Base-by-base conservation (phyloP, 2,329 filamentous ascomycete genomes). In the Aureobasidium musti region DNA sequence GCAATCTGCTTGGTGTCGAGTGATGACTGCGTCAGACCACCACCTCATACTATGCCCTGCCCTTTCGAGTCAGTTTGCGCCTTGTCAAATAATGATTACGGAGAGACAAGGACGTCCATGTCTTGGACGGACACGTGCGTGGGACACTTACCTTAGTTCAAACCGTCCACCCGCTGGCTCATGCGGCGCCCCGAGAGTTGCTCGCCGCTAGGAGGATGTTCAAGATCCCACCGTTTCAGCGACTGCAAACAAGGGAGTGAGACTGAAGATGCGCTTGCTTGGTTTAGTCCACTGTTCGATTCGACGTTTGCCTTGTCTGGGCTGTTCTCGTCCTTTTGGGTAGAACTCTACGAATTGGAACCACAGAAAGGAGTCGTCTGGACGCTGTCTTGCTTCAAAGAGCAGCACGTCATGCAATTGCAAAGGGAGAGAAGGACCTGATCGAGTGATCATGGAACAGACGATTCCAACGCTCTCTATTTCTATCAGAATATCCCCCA, bases 141-240 rank as follows among this genome's bases (percentile, higher is more conserved):
- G 59, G 59, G 45, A 63, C 59, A 63, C 59, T 63, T 63, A 35
- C 59, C 43, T 63, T 63, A 63, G 59, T 41, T 19, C 33, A 63
- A 52, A 63, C 59, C 45, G 45, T 63, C 45, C 59, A 14, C 33
- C 59, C 59, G 57, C 41, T 61, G 57, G 57, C 57, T 61, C 57
- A 47, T 61, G 57, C 57, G 41, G 57, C 57, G 57, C 57, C n/a
- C 57, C 41, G 28, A 61, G 43, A 43, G 49, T 43, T 49, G 37
- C 23, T 41, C 35, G n/a, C 57, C 41, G 57, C 41, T 61, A 47
- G 28, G 57, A 61, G 28, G 57, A 49, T 61, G 57, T 37, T 26
- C 28, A 61, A 61, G 57, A 35, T 49, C 57, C 47, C 26, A 37
- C 57, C 57, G 57, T 61, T 61, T 30, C 41, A 49, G 49, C 57